phyloP scores from a whole-genome alignment of 306 rosid species.

The Echinosophora koreensis region DNA sequence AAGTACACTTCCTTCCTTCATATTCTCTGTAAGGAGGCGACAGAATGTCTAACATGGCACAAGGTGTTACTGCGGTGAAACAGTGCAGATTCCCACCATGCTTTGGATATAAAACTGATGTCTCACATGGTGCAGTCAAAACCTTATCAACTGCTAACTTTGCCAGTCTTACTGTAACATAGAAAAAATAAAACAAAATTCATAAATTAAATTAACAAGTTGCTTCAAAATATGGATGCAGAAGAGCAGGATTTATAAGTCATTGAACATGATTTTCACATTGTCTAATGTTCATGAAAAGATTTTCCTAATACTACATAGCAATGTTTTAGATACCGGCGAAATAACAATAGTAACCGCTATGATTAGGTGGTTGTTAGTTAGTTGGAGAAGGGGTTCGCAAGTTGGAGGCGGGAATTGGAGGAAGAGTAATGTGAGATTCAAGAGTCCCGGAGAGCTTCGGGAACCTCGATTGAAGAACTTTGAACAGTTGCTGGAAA shows the following conservation, averaged over 20 bases:
- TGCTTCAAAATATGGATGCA: slow-evolving; percentile 19
- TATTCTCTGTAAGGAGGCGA: slow-evolving; percentile 84
- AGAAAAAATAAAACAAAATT: not conserved
- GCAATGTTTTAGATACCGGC: too few species aligned
- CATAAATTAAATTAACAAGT: slow-evolving; percentile 6
- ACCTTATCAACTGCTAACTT: slow-evolving; percentile 82
- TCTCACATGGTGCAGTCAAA: slow-evolving; percentile 72
- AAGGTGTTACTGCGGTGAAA: slow-evolving; percentile 87
- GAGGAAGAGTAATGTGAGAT: too few species aligned
- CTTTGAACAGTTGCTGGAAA: not conserved
- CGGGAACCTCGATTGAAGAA: too few species aligned
- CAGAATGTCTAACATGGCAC: slow-evolving; percentile 90
- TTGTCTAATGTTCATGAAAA: not conserved
- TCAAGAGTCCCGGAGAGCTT: too few species aligned
- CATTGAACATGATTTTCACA: slow-evolving; percentile 34
- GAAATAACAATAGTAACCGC: too few species aligned
- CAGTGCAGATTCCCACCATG: slow-evolving; percentile 89
- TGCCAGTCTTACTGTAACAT: slow-evolving; percentile 75
- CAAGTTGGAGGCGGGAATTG: too few species aligned
- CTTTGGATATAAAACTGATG: slow-evolving; percentile 82
- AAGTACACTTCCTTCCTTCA: slow-evolving; percentile 87
- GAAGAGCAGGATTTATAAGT: slow-evolving; percentile 34
- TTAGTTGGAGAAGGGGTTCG: too few species aligned
- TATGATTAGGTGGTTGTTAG: too few species aligned
- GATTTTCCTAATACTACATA: too few species aligned